Evolutionary conservation across 1,284 basidiomycete genomes (phyloP).

Genomic region (Exobasidium cylindrosporum): DNA sequence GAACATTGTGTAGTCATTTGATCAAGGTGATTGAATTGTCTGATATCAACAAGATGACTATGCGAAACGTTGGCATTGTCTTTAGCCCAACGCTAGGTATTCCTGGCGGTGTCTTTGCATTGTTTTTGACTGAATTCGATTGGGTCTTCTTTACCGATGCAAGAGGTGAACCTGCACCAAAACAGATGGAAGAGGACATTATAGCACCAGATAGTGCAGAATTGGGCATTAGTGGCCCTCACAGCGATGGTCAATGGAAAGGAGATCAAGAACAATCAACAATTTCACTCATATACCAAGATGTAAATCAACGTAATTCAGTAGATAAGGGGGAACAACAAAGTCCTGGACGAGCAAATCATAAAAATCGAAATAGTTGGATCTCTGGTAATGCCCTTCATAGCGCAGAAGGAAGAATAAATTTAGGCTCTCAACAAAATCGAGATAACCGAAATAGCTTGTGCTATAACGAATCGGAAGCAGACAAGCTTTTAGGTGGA

Average conservation of each 20-base stretch:
- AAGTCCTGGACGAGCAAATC: background rate
- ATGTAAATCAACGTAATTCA: background rate
- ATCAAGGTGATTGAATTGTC: conserved; percentile 91
- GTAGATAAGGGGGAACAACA: background rate
- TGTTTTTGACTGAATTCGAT: conserved; percentile 49
- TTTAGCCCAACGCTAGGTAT: conserved; percentile 58
- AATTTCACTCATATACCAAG: too few relatives aligned
- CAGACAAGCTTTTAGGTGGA: conserved; percentile 21
- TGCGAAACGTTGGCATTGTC: conserved; percentile 97
- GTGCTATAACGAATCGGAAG: conserved; percentile 21
- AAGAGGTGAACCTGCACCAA: conserved; percentile 35
- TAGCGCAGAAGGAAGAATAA: conserved; percentile 11
- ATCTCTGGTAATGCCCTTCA: conserved; percentile 14
- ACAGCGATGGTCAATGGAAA: background rate
- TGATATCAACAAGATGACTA: conserved; percentile 92
- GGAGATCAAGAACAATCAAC: background rate
- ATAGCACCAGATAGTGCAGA: conserved; percentile 15
- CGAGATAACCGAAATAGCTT: conserved; percentile 22
- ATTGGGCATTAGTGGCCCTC: conserved; percentile 5
- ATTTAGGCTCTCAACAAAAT: background rate
- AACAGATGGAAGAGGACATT: conserved; percentile 30
- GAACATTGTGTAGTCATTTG: conserved; percentile 89
- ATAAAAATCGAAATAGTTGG: conserved; percentile 14
- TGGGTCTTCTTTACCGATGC: conserved; percentile 45
- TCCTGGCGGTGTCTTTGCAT: conserved; percentile 45